A percentile compares a stretch with the other conserved stretches of the same genome.
Evolutionary conservation across 1,284 basidiomycete genomes (phyloP).

Genomic region (Violaceomyces palustris): DNA sequence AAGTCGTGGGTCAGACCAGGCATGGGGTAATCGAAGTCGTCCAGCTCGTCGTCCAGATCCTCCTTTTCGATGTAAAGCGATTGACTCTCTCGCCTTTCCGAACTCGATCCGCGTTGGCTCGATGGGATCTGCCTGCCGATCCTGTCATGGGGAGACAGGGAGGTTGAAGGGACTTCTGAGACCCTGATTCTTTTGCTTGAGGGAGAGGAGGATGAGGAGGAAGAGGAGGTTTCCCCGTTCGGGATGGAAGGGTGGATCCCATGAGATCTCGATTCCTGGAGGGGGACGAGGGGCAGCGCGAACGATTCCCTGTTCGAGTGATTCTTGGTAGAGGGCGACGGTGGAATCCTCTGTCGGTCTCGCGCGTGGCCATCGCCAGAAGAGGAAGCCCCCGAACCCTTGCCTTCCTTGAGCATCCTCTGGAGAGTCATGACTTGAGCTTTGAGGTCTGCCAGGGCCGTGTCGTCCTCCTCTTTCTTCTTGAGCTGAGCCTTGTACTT

Average conservation of each 20-base stretch:
- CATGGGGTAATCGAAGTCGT: conserved; percentile 26
- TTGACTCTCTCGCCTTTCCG: neutral
- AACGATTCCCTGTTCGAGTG: no score
- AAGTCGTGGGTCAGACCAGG: no score
- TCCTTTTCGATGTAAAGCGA: conserved; percentile 13
- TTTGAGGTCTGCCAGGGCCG: neutral
- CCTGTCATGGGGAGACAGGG: conserved; percentile 1
- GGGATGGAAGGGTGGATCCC: no score
- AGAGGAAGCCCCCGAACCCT: neutral
- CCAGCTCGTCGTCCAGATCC: conserved; percentile 20
- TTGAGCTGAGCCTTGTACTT: neutral
- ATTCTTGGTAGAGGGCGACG: conserved; percentile 1
- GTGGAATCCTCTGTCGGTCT: conserved; percentile 1
- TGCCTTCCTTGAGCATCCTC: neutral
- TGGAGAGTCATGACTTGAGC: neutral
- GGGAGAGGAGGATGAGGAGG: no score
- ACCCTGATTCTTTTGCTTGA: no score
- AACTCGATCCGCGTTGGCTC: neutral
- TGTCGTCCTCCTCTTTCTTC: neutral
- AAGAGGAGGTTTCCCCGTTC: no score
- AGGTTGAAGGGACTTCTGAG: neutral
- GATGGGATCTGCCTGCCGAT: neutral
- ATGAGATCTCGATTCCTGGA: no score
- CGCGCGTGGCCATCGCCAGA: neutral
- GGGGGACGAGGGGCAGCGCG: no score